Percentiles rank a stretch among this genome's conserved stretches.
Conservation (phyloP, 306 rosid genomes). For the Macrotyloma uniflorum region DNA sequence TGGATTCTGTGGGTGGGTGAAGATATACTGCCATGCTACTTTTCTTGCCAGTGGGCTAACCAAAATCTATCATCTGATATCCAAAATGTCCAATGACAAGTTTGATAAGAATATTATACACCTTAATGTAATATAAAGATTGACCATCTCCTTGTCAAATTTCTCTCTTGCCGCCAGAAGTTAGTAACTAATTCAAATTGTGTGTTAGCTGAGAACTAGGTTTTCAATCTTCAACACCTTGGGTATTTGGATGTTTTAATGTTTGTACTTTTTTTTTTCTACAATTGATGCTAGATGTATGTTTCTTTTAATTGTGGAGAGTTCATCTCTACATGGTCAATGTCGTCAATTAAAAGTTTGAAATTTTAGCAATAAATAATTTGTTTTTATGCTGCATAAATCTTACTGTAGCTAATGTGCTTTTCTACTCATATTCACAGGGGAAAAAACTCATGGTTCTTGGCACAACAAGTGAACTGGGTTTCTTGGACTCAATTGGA, state of each 20-base stretch:
- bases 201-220: constrained; percentile 4
- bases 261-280: neutral
- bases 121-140: neutral
- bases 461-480: constrained; percentile 90
- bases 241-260: constrained; percentile 12
- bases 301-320: constrained; percentile 26
- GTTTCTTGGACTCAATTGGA: constrained; percentile 84
- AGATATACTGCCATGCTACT: constrained; percentile 20
- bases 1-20: neutral
- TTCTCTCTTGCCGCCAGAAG: neutral
- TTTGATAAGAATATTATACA: constrained; percentile 13
- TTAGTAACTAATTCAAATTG: constrained; percentile 18
- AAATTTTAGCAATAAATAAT: neutral
- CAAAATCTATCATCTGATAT: constrained; percentile 8
- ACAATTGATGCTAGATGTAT: constrained; percentile 13
- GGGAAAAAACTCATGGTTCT: constrained; percentile 93
- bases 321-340: constrained; percentile 34
- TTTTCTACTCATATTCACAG: constrained; percentile 50
- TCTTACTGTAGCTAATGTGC: constrained; percentile 14
- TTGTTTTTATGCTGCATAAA: constrained; percentile 29
- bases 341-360: constrained; percentile 31
- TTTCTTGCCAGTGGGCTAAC: neutral
- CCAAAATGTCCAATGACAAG: neutral
- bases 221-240: constrained; percentile 27
- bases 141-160: constrained; percentile 12